A percentile compares a stretch with the other conserved stretches of the same genome.
Evolutionary conservation across 2,329 filamentous ascomycete species (phyloP).

Genomic region (Fusarium sp.): DNA sequence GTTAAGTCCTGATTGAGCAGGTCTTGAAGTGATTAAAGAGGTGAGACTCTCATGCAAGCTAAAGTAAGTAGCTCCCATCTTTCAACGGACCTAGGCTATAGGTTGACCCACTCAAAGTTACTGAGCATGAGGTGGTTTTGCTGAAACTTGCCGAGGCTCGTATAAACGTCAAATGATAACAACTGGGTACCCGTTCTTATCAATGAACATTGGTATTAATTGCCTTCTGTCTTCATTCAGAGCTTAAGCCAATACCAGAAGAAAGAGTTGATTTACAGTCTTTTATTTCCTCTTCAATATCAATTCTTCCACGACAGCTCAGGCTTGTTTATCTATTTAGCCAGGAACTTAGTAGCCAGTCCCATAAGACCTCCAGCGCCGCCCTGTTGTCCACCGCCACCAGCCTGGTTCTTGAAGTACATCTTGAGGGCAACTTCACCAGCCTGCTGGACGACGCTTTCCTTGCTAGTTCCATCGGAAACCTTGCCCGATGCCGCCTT

Average conservation of each 20-base stretch:
- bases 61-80: neutral
- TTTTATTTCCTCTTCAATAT: neutral
- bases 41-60: neutral
- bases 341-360: conserved; percentile 64
- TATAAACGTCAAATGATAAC: neutral
- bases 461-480: conserved; percentile 75
- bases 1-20: neutral
- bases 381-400: conserved; percentile 56
- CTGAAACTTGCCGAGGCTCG: neutral
- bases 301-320: neutral
- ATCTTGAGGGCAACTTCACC: conserved; percentile 91
- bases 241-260: too few relatives aligned
- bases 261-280: neutral
- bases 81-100: neutral
- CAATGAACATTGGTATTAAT: neutral
- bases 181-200: neutral
- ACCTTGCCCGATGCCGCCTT: conserved; percentile 68
- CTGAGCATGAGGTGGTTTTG: neutral
- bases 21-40: conserved; percentile 8
- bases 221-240: too few relatives aligned
- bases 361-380: conserved; percentile 57
- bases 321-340: conserved; percentile 2
- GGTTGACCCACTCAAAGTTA: neutral
- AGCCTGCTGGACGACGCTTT: conserved; percentile 82
- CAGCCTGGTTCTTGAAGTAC: conserved; percentile 81